These are phyloP conservation scores for Artemisia princeps DNA, from an alignment of 140 eudicot genomes.

Conservation along the genomic window DNA sequence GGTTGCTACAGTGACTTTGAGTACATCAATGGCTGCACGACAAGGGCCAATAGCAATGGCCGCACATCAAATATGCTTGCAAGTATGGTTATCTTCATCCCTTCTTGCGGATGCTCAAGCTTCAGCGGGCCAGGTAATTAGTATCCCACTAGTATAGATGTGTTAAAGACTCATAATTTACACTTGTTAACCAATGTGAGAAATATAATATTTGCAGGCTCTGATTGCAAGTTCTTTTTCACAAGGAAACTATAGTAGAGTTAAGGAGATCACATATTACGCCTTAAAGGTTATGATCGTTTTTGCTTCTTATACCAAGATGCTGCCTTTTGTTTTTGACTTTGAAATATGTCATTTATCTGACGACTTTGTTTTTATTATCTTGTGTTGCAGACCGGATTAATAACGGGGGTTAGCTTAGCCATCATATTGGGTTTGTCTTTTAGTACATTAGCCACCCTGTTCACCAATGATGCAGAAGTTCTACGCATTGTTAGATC, in stretches of 20 bases:
- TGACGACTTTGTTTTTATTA: conserved; percentile 5
- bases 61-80: conserved; percentile 91
- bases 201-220: conserved; percentile 37
- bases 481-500: conserved; percentile 55
- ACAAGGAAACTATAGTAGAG: conserved; percentile 47
- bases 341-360: conserved; percentile 1
- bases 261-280: conserved; percentile 50
- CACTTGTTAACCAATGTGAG: not conserved
- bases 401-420: conserved; percentile 48
- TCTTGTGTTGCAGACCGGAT: conserved; percentile 47
- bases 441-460: conserved; percentile 56
- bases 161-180: not conserved
- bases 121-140: conserved; percentile 73
- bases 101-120: conserved; percentile 94
- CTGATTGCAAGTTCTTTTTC: conserved; percentile 69
- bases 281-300: conserved; percentile 43
- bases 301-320: not conserved
- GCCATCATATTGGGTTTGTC: conserved; percentile 57
- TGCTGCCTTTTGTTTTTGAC: not conserved
- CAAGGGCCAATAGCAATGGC: conserved; percentile 91
- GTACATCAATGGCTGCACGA: conserved; percentile 97
- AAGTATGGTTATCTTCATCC: conserved; percentile 86
- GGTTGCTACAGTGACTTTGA: conserved; percentile 68
- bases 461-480: conserved; percentile 55
- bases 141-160: not conserved